Evolutionary conservation across 1,139 yeast genomes (phyloP).

Genomic region (Suhomyces bokatorum): DNA sequence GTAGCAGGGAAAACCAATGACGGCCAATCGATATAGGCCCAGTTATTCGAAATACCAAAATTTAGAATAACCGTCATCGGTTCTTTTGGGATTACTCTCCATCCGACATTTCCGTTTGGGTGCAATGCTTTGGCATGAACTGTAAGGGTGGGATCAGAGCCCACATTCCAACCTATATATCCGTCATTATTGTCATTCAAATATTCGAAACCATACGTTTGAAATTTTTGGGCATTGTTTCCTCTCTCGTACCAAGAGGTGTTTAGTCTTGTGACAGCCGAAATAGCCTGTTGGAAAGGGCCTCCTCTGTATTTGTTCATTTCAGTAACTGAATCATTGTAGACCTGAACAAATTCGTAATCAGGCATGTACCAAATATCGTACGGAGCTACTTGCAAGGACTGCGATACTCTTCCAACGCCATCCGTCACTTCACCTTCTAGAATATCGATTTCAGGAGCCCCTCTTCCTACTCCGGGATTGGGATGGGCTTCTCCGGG

Average conservation of each 20-base stretch:
- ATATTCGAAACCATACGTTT: slow-evolving; percentile 29
- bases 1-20: slow-evolving; percentile 26
- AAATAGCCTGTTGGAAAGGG: slow-evolving; percentile 33
- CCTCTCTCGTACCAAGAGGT: slow-evolving; percentile 30
- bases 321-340: slow-evolving; percentile 24
- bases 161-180: slow-evolving; percentile 31
- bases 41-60: slow-evolving; percentile 30
- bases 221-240: slow-evolving; percentile 21
- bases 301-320: slow-evolving; percentile 36
- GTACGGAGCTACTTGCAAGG: slow-evolving; percentile 32
- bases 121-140: slow-evolving; percentile 25
- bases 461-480: slow-evolving; percentile 30
- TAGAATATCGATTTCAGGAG: slow-evolving; percentile 32
- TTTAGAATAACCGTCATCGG: slow-evolving; percentile 32
- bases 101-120: slow-evolving; percentile 31
- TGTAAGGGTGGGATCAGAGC: slow-evolving; percentile 25
- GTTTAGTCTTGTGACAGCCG: slow-evolving; percentile 28
- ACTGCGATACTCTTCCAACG: slow-evolving; percentile 30
- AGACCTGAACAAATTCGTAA: slow-evolving; percentile 25
- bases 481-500: slow-evolving; percentile 30
- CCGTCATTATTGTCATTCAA: slow-evolving; percentile 25
- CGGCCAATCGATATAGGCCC: slow-evolving; percentile 36
- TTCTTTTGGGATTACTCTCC: slow-evolving; percentile 28
- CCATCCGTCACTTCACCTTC: slow-evolving; percentile 25
- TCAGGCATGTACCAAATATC: slow-evolving; percentile 35